Conservation (phyloP, 2,329 filamentous ascomycete genomes). For the Chaetothyriales sp. region DNA sequence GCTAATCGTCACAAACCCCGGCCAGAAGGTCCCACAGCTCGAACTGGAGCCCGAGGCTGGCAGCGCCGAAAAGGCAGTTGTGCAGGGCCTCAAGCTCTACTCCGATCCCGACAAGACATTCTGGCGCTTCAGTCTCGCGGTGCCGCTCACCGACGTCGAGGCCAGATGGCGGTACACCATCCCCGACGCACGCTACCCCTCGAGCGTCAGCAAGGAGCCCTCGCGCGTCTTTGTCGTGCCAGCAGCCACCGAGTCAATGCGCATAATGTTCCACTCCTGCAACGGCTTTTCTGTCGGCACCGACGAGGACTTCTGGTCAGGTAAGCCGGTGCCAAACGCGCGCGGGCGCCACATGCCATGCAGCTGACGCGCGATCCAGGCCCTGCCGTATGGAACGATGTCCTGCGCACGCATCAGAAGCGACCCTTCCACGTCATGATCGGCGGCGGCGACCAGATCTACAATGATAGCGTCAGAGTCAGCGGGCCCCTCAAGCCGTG, state of each 20-base stretch:
- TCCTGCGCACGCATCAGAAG: conserved; percentile 45
- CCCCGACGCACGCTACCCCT: conserved; percentile 49
- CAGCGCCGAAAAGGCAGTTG: conserved; percentile 20
- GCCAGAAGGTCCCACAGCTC: conserved; percentile 49
- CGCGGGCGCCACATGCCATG: background rate
- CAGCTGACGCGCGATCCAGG: conserved; percentile 23
- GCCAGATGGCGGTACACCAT: conserved; percentile 68
- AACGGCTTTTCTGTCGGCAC: conserved; percentile 56
- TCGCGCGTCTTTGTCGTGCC: conserved; percentile 42
- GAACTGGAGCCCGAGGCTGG: conserved; percentile 36
- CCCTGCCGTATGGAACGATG: conserved; percentile 51
- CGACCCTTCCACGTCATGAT: conserved; percentile 58
- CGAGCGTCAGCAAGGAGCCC: conserved; percentile 38
- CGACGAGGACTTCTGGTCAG: conserved; percentile 47
- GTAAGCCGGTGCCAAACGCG: conserved; percentile 4
- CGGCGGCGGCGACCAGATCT: conserved; percentile 80
- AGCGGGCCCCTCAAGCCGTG: conserved; percentile 60
- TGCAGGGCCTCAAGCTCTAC: conserved; percentile 44
- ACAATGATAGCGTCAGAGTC: conserved; percentile 68
- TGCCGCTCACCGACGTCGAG: conserved; percentile 58
- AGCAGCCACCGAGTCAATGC: conserved; percentile 49
- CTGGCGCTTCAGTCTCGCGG: conserved; percentile 44
- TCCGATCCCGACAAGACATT: conserved; percentile 47
- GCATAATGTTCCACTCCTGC: conserved; percentile 57
- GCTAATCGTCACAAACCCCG: conserved; percentile 64